These are phyloP conservation scores for Hypoxylon rickii DNA, from an alignment of 495 filamentous ascomycete species.

Conservation along the genomic window DNA sequence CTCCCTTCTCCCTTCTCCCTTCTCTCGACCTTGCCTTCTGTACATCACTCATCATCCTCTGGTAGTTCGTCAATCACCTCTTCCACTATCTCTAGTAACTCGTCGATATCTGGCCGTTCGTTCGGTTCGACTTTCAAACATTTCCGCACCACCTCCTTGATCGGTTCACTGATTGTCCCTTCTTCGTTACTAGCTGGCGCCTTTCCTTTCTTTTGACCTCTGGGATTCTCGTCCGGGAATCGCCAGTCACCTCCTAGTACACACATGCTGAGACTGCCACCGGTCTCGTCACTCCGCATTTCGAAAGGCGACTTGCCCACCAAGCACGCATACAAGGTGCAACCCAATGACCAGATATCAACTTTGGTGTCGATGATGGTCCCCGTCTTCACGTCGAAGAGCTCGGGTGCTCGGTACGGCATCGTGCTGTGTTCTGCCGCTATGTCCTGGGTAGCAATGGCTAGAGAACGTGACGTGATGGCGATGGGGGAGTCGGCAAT, in stretches of 20 bases:
- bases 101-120: constrained; percentile 88
- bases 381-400: constrained; percentile 97
- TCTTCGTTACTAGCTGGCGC: constrained; percentile 44
- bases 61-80: constrained; percentile 73
- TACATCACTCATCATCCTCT: constrained; percentile 60
- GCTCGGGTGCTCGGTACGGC: constrained; percentile 96
- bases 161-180: constrained; percentile 67
- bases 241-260: constrained; percentile 91
- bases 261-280: constrained; percentile 88
- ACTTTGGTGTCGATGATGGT: constrained; percentile 94
- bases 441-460: constrained; percentile 87
- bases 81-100: constrained; percentile 82
- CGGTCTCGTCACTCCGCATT: constrained; percentile 91
- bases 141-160: constrained; percentile 82
- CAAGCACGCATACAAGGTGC: constrained; percentile 93
- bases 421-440: constrained; percentile 97
- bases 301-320: constrained; percentile 97
- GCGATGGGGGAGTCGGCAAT: constrained; percentile 84
- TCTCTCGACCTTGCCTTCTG: background rate
- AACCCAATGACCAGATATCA: constrained; percentile 96
- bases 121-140: constrained; percentile 91
- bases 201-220: constrained; percentile 61
- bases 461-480: constrained; percentile 91
- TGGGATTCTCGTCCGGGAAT: constrained; percentile 80
- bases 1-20: background rate